Percentiles rank a stretch among this genome's conserved stretches.
phyloP scores from a whole-genome alignment of 164 flowering plant genomes.

The Paratinospora sagittata region DNA sequence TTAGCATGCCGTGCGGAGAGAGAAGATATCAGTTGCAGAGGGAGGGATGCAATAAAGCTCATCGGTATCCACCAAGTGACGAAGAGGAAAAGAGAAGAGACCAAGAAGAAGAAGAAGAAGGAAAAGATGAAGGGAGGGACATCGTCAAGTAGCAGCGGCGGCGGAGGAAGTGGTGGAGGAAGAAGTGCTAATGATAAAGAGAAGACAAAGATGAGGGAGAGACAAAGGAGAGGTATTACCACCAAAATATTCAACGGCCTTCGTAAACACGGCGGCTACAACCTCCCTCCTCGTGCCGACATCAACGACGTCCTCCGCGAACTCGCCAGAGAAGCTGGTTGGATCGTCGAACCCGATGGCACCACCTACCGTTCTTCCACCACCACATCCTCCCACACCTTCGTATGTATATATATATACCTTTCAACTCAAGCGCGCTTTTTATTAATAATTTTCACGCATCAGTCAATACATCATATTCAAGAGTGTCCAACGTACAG shows the following conservation, averaged over 20 bases:
- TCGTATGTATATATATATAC: not conserved
- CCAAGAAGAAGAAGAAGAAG: not conserved
- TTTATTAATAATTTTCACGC: not conserved
- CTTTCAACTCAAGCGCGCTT: not conserved
- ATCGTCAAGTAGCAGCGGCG: not conserved
- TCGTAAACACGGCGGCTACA: slow-evolving; percentile 44
- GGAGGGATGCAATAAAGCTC: too few relatives aligned
- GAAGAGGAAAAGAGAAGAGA: too few relatives aligned
- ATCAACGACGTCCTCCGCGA: slow-evolving; percentile 55
- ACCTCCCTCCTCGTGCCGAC: slow-evolving; percentile 44
- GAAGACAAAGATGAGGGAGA: slow-evolving; percentile 49
- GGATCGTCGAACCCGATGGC: slow-evolving; percentile 53
- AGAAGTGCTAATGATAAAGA: slow-evolving; percentile 40
- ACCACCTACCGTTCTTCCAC: slow-evolving; percentile 42
- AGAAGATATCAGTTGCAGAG: too few relatives aligned
- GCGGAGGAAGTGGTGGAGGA: slow-evolving; percentile 12
- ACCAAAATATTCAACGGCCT: slow-evolving; percentile 51
- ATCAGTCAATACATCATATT: not conserved
- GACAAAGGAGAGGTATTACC: slow-evolving; percentile 47
- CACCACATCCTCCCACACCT: not conserved
- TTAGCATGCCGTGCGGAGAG: too few relatives aligned
- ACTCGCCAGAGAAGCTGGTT: slow-evolving; percentile 50
- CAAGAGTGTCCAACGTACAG: too few relatives aligned
- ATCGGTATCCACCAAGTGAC: too few relatives aligned
- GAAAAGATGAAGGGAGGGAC: not conserved